Conservation (phyloP, 257 asterid species). For the Linaria vulgaris region DNA sequence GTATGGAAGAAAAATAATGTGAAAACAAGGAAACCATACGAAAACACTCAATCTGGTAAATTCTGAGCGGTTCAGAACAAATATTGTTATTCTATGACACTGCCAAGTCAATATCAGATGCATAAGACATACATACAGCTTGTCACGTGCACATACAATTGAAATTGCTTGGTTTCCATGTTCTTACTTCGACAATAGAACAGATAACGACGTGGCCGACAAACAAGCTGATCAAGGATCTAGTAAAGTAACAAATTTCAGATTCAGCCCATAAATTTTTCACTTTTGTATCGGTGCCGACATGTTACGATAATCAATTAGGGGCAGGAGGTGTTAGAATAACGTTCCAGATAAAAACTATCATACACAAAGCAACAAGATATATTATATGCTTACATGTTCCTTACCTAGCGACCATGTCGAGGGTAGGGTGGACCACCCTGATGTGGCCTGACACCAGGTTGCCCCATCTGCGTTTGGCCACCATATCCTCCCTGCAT, state of each 20-base stretch:
- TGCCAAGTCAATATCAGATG: too few relatives aligned
- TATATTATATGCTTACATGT: neutral
- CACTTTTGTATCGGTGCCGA: too few relatives aligned
- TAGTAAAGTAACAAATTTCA: neutral
- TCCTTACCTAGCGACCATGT: conserved; percentile 74
- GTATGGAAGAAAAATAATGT: neutral
- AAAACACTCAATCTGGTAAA: neutral
- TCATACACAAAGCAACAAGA: neutral
- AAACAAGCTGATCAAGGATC: neutral
- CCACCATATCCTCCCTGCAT: conserved; percentile 71
- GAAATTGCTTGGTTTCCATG: neutral
- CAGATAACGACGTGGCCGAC: neutral
- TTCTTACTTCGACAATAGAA: neutral
- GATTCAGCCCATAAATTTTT: too few relatives aligned
- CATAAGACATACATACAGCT: neutral
- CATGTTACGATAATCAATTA: too few relatives aligned
- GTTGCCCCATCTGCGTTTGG: conserved; percentile 84
- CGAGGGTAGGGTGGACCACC: conserved; percentile 95
- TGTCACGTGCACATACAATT: neutral
- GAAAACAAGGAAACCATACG: neutral
- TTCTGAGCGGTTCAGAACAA: too few relatives aligned
- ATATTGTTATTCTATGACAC: too few relatives aligned
- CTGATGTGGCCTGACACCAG: conserved; percentile 74
- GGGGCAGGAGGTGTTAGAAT: too few relatives aligned
- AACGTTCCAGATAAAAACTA: too few relatives aligned